Percentiles rank a stretch among this genome's conserved stretches.
phyloP scores from a whole-genome alignment of 305 asterid genomes.

The Fraxinus latifolia region DNA sequence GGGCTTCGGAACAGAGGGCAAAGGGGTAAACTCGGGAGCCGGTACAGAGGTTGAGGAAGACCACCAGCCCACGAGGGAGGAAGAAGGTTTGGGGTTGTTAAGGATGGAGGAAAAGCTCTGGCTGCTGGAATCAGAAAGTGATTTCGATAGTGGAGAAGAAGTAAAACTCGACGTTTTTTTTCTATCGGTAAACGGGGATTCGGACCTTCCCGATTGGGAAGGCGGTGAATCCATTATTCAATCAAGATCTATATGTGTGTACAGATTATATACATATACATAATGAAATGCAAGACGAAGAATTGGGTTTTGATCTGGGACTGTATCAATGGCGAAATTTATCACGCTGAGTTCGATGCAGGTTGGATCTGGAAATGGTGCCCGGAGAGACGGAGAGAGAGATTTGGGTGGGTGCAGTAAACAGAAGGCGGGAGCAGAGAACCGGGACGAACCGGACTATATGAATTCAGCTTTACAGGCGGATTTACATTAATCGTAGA shows the following conservation, averaged over 20 bases:
- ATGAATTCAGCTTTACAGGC: no score
- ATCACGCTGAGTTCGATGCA: neutral
- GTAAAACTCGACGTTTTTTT: constrained; percentile 28
- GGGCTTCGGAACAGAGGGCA: constrained; percentile 52
- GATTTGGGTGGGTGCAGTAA: neutral
- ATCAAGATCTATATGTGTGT: neutral
- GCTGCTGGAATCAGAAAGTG: constrained; percentile 50
- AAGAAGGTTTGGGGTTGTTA: constrained; percentile 82
- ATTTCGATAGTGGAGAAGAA: constrained; percentile 41
- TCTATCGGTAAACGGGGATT: constrained; percentile 29
- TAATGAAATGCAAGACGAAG: neutral
- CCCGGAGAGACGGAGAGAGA: neutral
- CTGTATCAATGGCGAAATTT: neutral
- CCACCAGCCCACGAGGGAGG: constrained; percentile 79
- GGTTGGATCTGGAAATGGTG: neutral
- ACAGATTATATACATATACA: neutral
- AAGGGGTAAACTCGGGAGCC: constrained; percentile 69
- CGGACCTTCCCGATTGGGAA: constrained; percentile 64
- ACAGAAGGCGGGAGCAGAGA: neutral
- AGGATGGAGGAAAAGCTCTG: constrained; percentile 92
- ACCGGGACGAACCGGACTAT: neutral
- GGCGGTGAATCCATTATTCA: constrained; percentile 48
- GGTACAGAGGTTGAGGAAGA: constrained; percentile 63
- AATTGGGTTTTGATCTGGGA: neutral
- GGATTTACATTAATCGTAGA: no score